Percentiles rank a stretch among this genome's conserved stretches.
These are phyloP conservation scores for Ajuga reptans DNA, from an alignment of 305 asterid species.

Conservation along the genomic window DNA sequence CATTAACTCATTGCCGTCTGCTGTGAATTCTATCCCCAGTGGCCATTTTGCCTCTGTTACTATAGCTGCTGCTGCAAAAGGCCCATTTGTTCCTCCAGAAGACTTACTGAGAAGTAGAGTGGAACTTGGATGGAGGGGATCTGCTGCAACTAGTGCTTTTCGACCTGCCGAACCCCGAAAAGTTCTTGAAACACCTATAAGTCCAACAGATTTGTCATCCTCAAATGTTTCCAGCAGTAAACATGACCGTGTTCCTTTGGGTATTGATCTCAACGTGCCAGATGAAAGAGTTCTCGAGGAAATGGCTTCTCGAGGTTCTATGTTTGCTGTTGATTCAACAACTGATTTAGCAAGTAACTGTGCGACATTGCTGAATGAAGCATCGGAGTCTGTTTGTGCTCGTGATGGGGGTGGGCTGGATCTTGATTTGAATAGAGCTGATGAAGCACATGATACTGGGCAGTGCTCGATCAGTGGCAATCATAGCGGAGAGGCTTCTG, in stretches of 20 bases:
- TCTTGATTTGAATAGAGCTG: slow-evolving; percentile 76
- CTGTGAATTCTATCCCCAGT: slow-evolving; percentile 30
- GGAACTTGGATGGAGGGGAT: slow-evolving; percentile 78
- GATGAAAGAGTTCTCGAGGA: slow-evolving; percentile 72
- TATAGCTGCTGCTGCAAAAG: slow-evolving; percentile 65
- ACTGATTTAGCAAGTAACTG: slow-evolving; percentile 16
- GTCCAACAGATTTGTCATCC: slow-evolving; percentile 19
- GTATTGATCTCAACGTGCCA: slow-evolving; percentile 73
- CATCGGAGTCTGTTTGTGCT: slow-evolving; percentile 27
- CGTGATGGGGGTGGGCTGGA: slow-evolving; percentile 58
- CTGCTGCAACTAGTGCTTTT: slow-evolving; percentile 84
- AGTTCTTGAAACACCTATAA: slow-evolving; percentile 30
- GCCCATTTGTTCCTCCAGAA: slow-evolving; percentile 66
- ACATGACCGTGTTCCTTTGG: slow-evolving; percentile 42
- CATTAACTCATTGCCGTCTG: background rate
- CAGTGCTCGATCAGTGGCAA: slow-evolving; percentile 39
- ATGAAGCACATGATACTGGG: slow-evolving; percentile 52
- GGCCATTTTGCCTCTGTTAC: slow-evolving; percentile 53
- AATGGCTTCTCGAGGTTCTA: slow-evolving; percentile 40
- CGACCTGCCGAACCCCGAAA: slow-evolving; percentile 82
- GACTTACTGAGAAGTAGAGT: slow-evolving; percentile 58
- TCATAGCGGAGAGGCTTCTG: slow-evolving; percentile 29
- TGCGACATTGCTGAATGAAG: slow-evolving; percentile 23
- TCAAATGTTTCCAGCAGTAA: slow-evolving; percentile 42
- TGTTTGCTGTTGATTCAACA: slow-evolving; percentile 20